phyloP scores from a whole-genome alignment of 2,329 filamentous ascomycete genomes.

The Colletotrichum limetticola region DNA sequence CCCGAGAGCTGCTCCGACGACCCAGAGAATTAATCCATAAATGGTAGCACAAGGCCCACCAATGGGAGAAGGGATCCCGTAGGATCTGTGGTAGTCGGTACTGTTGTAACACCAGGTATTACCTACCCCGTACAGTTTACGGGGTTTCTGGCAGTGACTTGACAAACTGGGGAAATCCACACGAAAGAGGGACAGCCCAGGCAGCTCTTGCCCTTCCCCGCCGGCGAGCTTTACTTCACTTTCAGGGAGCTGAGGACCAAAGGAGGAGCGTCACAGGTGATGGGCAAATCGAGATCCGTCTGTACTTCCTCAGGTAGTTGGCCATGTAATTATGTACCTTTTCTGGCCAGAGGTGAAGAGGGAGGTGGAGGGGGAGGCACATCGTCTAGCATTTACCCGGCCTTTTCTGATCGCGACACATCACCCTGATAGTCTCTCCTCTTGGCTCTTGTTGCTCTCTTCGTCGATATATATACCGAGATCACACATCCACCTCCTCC shows the following conservation, averaged over 20 bases:
- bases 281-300: not conserved
- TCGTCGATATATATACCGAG: conserved; percentile 28
- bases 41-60: conserved; percentile 22
- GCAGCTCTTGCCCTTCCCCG: too few species aligned
- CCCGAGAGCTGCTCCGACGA: conserved; percentile 28
- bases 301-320: not conserved
- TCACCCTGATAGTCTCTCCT: not conserved
- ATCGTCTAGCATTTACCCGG: conserved; percentile 21
- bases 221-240: not conserved
- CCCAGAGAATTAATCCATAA: conserved; percentile 31
- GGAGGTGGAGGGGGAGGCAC: not conserved
- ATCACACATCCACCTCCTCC: not conserved
- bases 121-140: not conserved
- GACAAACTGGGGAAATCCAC: conserved; percentile 23
- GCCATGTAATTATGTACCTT: not conserved
- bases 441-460: not conserved
- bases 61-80: not conserved
- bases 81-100: not conserved
- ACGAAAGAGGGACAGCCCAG: not conserved
- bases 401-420: conserved; percentile 6
- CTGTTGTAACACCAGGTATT: too few species aligned
- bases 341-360: not conserved
- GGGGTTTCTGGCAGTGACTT: not conserved
- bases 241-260: not conserved
- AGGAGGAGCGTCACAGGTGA: not conserved